Conservation (phyloP, 1,284 basidiomycete genomes). For the Testicularia cyperi region DNA sequence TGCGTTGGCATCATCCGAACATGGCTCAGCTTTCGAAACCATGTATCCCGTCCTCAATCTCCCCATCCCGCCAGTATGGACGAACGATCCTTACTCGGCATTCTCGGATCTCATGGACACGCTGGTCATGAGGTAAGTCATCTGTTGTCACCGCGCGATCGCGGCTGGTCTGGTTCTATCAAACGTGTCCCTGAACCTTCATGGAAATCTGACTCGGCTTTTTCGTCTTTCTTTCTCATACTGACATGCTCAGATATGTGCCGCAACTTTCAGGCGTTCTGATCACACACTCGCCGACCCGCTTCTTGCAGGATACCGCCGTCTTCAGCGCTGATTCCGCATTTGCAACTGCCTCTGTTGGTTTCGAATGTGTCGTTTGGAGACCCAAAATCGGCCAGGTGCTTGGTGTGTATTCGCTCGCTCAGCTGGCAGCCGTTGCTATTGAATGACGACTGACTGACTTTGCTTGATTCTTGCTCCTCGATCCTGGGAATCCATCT, state of each 20-base stretch:
- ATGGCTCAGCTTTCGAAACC: slow-evolving; percentile 37
- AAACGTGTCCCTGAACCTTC: too few species aligned
- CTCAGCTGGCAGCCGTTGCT: too few species aligned
- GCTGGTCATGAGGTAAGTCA: slow-evolving; percentile 52
- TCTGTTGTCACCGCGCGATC: too few species aligned
- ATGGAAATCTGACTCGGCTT: too few species aligned
- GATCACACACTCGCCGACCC: slow-evolving; percentile 77
- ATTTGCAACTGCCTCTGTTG: slow-evolving; percentile 74
- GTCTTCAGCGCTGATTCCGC: slow-evolving; percentile 81
- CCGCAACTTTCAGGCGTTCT: slow-evolving; percentile 83
- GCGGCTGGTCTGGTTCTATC: too few species aligned
- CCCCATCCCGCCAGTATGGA: slow-evolving; percentile 51
- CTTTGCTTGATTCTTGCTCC: background rate
- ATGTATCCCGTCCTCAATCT: slow-evolving; percentile 48
- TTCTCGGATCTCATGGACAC: slow-evolving; percentile 55
- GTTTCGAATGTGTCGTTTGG: slow-evolving; percentile 86
- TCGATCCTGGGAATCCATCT: background rate
- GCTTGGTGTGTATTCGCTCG: slow-evolving; percentile 69
- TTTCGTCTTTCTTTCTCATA: too few species aligned
- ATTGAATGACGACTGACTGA: too few species aligned
- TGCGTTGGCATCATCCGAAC: too few species aligned
- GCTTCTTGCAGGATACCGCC: slow-evolving; percentile 71
- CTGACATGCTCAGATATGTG: slow-evolving; percentile 90
- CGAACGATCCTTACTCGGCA: slow-evolving; percentile 35
- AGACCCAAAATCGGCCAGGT: slow-evolving; percentile 81